Base-by-base conservation (phyloP, 371 early-diverging fungal genomes). In the Fennellomyces sp. region DNA sequence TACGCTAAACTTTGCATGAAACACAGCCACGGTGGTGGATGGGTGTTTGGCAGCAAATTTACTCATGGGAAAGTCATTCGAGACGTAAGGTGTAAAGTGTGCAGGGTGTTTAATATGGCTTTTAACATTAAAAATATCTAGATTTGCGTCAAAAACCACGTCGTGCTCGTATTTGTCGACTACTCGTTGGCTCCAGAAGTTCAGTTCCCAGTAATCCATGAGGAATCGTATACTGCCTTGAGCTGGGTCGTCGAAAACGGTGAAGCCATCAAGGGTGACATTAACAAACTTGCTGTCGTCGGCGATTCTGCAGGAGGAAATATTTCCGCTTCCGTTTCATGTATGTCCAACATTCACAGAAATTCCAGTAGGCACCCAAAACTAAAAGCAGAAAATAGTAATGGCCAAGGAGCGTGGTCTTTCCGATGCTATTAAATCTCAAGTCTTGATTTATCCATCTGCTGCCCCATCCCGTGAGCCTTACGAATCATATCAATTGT, bases 141-240 rank as follows among this genome's bases (percentile, higher is more conserved):
- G 63, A 25, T 54, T 19, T 50, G 29, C 52, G 17, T 58, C 41
- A 52, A 53, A 15, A 50, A 42, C 8, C 50, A 60, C 23, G 65
- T 58, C 11, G 65, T 58, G 2, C 35, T 65, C 8, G 56, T 65
- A 5, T 69, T 69, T 45, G 57, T 69, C 3, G 63, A 69, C 21
- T 69, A 69, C 28, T 38, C 58, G 15, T 35, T 72, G 2, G 61
- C 63, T n/a, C 72, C 76, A 2, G 76, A 76, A 28, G 53, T 27
- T 6, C 58, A 57, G 3, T 76, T 59, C 36, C 76, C 76, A 13
- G 49, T 53, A 25, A 68, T 66, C 5, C 38, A 65, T 12, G 64
- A 76, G 12, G 68, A 71, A 28, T 69, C 65, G 26, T 50, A 72
- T 39, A 52, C 50, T 12, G 65, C 70, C 5, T 29, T 64, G 8